Percentiles rank a stretch among this genome's conserved stretches.
Conservation (phyloP, 116 monocot species). For the Dioscorea cayenensis region DNA sequence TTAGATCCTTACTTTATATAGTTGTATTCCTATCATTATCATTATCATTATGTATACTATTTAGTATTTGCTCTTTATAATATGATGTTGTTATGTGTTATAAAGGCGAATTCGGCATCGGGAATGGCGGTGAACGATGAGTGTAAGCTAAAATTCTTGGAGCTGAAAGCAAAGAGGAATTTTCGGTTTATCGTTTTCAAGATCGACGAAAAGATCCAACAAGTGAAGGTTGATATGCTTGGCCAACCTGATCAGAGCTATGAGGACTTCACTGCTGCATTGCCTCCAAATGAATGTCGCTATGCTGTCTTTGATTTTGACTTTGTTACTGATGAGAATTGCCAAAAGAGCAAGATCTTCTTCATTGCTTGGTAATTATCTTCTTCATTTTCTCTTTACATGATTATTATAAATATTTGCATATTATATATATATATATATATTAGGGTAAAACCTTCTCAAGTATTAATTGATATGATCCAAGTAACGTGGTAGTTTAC, state of each 20-base stretch:
- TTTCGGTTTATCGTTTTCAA: slow-evolving; percentile 38
- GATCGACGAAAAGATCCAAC: slow-evolving; percentile 36
- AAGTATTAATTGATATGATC: too few species aligned
- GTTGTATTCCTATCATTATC: too few species aligned
- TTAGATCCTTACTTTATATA: too few species aligned
- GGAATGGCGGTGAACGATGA: background rate
- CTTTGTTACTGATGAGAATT: slow-evolving; percentile 43
- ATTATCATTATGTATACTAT: too few species aligned
- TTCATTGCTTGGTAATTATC: slow-evolving; percentile 36
- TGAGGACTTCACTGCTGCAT: slow-evolving; percentile 28
- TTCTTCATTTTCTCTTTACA: too few species aligned
- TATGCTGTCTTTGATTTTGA: slow-evolving; percentile 57
- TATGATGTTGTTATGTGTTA: background rate
- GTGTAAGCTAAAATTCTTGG: slow-evolving; percentile 17
- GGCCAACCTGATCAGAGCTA: slow-evolving; percentile 35
- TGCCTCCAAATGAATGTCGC: slow-evolving; percentile 42
- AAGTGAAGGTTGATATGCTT: slow-evolving; percentile 33
- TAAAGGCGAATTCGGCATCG: background rate
- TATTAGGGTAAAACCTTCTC: too few species aligned
- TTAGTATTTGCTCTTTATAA: too few species aligned
- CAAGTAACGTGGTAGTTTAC: too few species aligned
- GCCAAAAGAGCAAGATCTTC: slow-evolving; percentile 58
- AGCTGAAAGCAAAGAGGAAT: slow-evolving; percentile 40
- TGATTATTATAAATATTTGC: too few species aligned
- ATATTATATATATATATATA: too few species aligned